Conservation (phyloP, 345 rosid species). For the Pugionium cornutum region DNA sequence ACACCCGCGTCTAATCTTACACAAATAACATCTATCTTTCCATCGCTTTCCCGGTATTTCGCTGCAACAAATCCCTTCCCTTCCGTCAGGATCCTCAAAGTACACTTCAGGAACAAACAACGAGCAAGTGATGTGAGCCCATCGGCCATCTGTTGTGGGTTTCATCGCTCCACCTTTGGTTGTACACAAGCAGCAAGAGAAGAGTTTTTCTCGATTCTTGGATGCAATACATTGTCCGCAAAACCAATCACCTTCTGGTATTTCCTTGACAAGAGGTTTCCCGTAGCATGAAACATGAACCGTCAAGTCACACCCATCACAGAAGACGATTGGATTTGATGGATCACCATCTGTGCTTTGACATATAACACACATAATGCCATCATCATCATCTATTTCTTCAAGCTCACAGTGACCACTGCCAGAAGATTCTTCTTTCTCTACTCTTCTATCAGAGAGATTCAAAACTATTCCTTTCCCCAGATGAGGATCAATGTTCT, state of each 20-base stretch:
- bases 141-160: slow-evolving; percentile 53
- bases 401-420: not conserved
- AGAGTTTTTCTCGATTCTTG: not conserved
- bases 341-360: slow-evolving; percentile 95
- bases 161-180: slow-evolving; percentile 64
- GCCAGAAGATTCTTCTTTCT: slow-evolving; percentile 14
- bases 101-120: slow-evolving; percentile 83
- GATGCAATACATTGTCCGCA: slow-evolving; percentile 52
- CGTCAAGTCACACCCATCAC: slow-evolving; percentile 96
- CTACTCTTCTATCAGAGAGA: not conserved
- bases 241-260: slow-evolving; percentile 94
- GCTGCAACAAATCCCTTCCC: slow-evolving; percentile 68
- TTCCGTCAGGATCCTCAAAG: slow-evolving; percentile 81
- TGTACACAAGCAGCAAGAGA: slow-evolving; percentile 70
- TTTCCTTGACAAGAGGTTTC: slow-evolving; percentile 55
- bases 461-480: slow-evolving; percentile 9
- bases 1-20: slow-evolving; percentile 70
- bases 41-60: slow-evolving; percentile 63
- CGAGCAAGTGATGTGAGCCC: slow-evolving; percentile 87
- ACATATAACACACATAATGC: slow-evolving; percentile 79
- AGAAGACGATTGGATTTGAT: slow-evolving; percentile 84
- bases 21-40: slow-evolving; percentile 65
- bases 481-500: slow-evolving; percentile 30
- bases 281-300: slow-evolving; percentile 91
- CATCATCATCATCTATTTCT: slow-evolving; percentile 58